phyloP scores from a whole-genome alignment of 2,329 filamentous ascomycete genomes.

The Atkinsonella hypoxylon region DNA sequence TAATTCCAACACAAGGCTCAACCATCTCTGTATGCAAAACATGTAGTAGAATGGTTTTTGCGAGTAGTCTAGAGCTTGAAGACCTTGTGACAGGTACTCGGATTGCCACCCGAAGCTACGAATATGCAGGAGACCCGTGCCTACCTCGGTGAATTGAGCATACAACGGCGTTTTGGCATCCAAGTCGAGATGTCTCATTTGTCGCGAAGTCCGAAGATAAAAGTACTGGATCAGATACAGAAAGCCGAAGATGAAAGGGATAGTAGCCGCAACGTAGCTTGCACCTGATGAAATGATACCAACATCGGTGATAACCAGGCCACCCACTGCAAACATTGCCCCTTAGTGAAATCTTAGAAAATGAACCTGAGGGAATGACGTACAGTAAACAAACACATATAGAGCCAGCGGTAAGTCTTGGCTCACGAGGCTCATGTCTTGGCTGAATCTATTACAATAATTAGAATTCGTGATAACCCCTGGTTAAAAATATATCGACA shows the following conservation, averaged over 20 bases:
- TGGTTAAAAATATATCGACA: not conserved
- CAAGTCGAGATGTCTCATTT: slow-evolving; percentile 18
- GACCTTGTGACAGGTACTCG: slow-evolving; percentile 9
- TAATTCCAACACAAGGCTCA: slow-evolving; percentile 35
- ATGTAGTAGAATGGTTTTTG: slow-evolving; percentile 27
- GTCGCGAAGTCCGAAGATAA: slow-evolving; percentile 19
- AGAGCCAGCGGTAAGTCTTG: slow-evolving; percentile 6
- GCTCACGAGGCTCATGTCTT: slow-evolving; percentile 8
- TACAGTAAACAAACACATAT: slow-evolving; percentile 3
- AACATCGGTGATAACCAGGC: not conserved
- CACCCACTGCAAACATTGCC: not conserved
- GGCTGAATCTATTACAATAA: slow-evolving; percentile 9
- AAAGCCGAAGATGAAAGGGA: slow-evolving; percentile 27
- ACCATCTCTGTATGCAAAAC: slow-evolving; percentile 37
- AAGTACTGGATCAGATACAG: slow-evolving; percentile 15
- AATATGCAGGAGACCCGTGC: slow-evolving; percentile 15
- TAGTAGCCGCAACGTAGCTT: slow-evolving; percentile 34
- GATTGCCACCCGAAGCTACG: slow-evolving; percentile 21
- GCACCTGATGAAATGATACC: slow-evolving; percentile 27
- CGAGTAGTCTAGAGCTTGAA: slow-evolving; percentile 19
- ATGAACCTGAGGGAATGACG: not conserved
- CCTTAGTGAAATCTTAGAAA: not conserved
- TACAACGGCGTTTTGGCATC: slow-evolving; percentile 18
- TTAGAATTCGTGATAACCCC: too few relatives aligned
- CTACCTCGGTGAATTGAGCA: slow-evolving; percentile 15